phyloP scores from a whole-genome alignment of 305 asterid genomes.

The Fraxinus dipetala region DNA sequence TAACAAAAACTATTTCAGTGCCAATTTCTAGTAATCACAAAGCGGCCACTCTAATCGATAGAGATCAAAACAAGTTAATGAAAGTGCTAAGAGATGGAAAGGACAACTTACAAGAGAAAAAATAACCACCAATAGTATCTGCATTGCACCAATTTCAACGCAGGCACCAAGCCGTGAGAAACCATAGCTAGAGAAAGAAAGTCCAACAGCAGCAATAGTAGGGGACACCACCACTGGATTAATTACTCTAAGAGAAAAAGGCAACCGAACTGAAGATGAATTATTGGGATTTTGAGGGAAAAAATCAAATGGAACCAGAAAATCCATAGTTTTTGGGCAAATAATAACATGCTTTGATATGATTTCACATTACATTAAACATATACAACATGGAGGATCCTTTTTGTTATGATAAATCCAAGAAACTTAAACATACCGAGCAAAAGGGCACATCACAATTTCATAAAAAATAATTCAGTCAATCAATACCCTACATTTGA shows the following conservation, averaged over 20 bases:
- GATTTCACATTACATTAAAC: background rate
- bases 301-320: background rate
- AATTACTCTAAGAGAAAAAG: constrained; percentile 58
- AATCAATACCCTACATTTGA: background rate
- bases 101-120: constrained; percentile 81
- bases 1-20: background rate
- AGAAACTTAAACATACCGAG: background rate
- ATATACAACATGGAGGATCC: background rate
- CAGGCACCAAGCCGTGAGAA: constrained; percentile 89
- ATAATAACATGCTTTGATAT: background rate
- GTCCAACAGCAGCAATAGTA: constrained; percentile 95
- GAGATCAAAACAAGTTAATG: background rate
- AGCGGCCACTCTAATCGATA: background rate
- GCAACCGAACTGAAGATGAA: constrained; percentile 17
- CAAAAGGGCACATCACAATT: background rate
- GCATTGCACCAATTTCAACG: constrained; percentile 82
- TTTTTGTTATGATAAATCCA: background rate
- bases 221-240: constrained; percentile 97
- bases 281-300: background rate
- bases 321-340: background rate
- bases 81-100: background rate
- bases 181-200: constrained; percentile 92
- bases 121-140: constrained; percentile 71
- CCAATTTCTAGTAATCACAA: background rate
- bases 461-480: background rate